Evolutionary conservation across 306 rosid species (phyloP).

Genomic region (Datisca glomerata): DNA sequence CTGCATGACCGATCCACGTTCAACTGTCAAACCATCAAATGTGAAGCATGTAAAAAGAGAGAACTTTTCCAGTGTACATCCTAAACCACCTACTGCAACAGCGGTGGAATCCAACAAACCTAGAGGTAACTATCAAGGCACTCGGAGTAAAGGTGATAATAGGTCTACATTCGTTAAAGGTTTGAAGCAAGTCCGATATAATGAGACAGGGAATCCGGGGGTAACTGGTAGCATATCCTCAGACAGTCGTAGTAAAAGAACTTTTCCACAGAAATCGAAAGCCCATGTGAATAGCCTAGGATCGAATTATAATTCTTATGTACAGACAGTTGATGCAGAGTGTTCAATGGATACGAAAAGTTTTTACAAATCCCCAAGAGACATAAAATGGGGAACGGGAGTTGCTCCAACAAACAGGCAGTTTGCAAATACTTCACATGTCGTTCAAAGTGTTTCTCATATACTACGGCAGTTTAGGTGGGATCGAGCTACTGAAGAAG

Average conservation of each 20-base stretch:
- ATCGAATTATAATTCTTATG: slow-evolving; percentile 31
- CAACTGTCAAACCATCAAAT: slow-evolving; percentile 39
- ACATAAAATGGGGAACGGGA: slow-evolving; percentile 32
- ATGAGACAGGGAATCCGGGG: slow-evolving; percentile 29
- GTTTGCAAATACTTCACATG: slow-evolving; percentile 25
- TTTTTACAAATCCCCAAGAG: slow-evolving; percentile 33
- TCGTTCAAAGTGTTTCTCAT: slow-evolving; percentile 46
- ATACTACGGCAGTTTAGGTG: slow-evolving; percentile 49
- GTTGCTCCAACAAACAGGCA: slow-evolving; percentile 26
- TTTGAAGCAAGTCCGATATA: slow-evolving; percentile 33
- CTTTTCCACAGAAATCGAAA: slow-evolving; percentile 39
- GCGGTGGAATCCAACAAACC: slow-evolving; percentile 26
- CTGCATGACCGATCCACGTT: slow-evolving; percentile 57
- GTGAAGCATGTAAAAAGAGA: slow-evolving; percentile 55
- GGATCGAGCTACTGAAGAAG: slow-evolving; percentile 66
- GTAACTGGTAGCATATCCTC: slow-evolving; percentile 18
- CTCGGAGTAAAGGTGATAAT: slow-evolving; percentile 42
- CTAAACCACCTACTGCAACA: slow-evolving; percentile 33
- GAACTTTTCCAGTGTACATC: slow-evolving; percentile 38
- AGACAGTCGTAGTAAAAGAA: slow-evolving; percentile 26
- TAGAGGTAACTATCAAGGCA: slow-evolving; percentile 26
- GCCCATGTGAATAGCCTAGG: slow-evolving; percentile 25
- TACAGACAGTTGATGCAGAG: slow-evolving; percentile 27
- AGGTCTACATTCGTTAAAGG: slow-evolving; percentile 27
- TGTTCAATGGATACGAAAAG: slow-evolving; percentile 20